Evolutionary conservation across 2,329 filamentous ascomycete genomes (phyloP).

Genomic region (Dactylellina leptospora): DNA sequence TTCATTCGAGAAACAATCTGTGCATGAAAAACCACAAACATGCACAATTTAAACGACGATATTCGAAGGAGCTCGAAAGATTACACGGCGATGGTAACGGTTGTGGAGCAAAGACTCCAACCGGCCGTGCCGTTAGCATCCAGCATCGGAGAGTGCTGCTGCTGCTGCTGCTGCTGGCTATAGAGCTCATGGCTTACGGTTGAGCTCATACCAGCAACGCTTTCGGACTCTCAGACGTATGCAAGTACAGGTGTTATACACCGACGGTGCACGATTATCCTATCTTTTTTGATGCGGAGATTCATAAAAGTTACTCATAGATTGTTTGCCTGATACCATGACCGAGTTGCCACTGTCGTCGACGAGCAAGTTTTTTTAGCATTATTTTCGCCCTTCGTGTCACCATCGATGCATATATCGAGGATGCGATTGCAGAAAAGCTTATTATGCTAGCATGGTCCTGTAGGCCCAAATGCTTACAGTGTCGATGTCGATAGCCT

Average conservation of each 20-base stretch:
- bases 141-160: too few relatives aligned
- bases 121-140: too few relatives aligned
- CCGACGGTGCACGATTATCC: too few relatives aligned
- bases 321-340: too few relatives aligned
- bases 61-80: slow-evolving; percentile 40
- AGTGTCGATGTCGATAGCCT: slow-evolving; percentile 14
- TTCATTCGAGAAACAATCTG: slow-evolving; percentile 14
- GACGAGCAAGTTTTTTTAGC: slow-evolving; percentile 5
- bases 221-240: too few relatives aligned
- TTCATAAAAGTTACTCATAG: too few relatives aligned
- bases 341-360: too few relatives aligned
- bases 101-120: not conserved
- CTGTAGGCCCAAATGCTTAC: slow-evolving; percentile 18
- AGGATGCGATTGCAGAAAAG: slow-evolving; percentile 19
- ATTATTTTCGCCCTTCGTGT: slow-evolving; percentile 20
- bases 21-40: not conserved
- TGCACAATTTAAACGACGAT: slow-evolving; percentile 4
- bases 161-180: too few relatives aligned
- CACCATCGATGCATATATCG: slow-evolving; percentile 11
- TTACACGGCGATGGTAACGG: not conserved
- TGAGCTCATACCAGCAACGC: too few relatives aligned
- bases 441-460: slow-evolving; percentile 7
- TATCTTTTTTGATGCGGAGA: too few relatives aligned
- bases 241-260: too few relatives aligned
- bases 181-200: too few relatives aligned